phyloP scores from a whole-genome alignment of 805 yeast genomes.

The Candida khao-thaluensis region DNA sequence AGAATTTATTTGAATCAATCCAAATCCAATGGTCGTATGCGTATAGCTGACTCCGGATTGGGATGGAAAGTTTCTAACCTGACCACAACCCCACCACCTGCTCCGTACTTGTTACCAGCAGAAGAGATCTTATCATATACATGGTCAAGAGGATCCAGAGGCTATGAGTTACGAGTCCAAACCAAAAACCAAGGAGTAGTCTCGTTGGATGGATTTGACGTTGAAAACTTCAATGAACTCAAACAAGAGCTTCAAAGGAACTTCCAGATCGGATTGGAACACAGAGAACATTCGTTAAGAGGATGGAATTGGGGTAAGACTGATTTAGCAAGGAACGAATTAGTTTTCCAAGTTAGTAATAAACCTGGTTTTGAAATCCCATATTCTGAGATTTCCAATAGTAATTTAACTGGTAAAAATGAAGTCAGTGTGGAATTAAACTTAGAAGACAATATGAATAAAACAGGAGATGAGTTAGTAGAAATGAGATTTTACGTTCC shows the following conservation, averaged over 20 bases:
- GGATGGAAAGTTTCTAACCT: slow-evolving; percentile 86
- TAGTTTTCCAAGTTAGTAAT: slow-evolving; percentile 80
- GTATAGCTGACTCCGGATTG: slow-evolving; percentile 93
- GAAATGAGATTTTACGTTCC: slow-evolving; percentile 94
- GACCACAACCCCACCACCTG: slow-evolving; percentile 24
- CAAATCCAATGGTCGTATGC: slow-evolving; percentile 78
- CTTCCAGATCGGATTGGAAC: slow-evolving; percentile 72
- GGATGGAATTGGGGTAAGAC: slow-evolving; percentile 99
- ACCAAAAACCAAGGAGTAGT: slow-evolving; percentile 87
- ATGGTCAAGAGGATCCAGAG: slow-evolving; percentile 95
- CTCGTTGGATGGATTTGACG: slow-evolving; percentile 88
- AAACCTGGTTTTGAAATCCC: slow-evolving; percentile 93
- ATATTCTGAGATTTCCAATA: slow-evolving; percentile 72
- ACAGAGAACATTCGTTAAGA: slow-evolving; percentile 85
- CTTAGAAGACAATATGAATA: slow-evolving; percentile 53
- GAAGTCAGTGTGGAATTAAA: slow-evolving; percentile 91
- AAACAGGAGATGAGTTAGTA: slow-evolving; percentile 92
- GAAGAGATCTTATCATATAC: slow-evolving; percentile 74
- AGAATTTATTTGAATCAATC: slow-evolving; percentile 88
- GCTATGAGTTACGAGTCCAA: slow-evolving; percentile 83
- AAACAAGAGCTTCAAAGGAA: slow-evolving; percentile 81
- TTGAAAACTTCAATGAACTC: slow-evolving; percentile 73
- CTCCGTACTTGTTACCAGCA: slow-evolving; percentile 84
- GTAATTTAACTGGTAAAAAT: slow-evolving; percentile 86
- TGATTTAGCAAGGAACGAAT: slow-evolving; percentile 88